Evolutionary conservation across 83 land plant species (phyloP).

Genomic region (Thuja plicata): DNA sequence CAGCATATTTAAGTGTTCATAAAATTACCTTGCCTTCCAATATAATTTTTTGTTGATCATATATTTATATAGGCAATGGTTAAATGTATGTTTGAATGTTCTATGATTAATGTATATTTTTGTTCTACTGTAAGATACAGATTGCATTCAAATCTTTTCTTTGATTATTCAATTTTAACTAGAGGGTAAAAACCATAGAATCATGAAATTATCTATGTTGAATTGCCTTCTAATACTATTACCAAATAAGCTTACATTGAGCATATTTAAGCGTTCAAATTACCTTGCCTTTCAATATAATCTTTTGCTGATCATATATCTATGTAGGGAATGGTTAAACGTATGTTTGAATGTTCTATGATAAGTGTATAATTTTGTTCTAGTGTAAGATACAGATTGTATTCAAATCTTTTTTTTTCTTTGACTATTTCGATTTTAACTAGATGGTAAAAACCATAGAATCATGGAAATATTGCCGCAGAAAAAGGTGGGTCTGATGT

Average conservation of each 20-base stretch:
- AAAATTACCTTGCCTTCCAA: neutral
- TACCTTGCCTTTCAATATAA: neutral
- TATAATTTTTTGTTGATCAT: neutral
- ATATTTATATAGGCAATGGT: no score
- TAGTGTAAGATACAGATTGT: neutral
- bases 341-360: no score
- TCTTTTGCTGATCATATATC: neutral
- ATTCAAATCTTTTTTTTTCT: no score
- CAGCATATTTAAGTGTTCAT: neutral
- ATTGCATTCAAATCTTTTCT: neutral
- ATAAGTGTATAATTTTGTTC: neutral
- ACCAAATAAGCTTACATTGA: neutral
- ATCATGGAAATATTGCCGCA: neutral
- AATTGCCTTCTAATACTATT: neutral
- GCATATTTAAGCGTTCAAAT: neutral
- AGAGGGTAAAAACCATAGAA: neutral
- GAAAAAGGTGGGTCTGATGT: neutral
- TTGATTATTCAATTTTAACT: neutral
- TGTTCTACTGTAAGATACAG: neutral
- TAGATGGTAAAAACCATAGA: neutral
- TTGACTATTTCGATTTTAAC: no score
- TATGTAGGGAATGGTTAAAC: no score
- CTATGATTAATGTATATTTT: neutral
- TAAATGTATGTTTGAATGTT: no score
- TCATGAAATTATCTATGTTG: neutral